A percentile compares a stretch with the other conserved stretches of the same genome.
These are phyloP conservation scores for Aspergillus neoniger DNA, from an alignment of 2,329 filamentous ascomycete species.

Conservation along the genomic window DNA sequence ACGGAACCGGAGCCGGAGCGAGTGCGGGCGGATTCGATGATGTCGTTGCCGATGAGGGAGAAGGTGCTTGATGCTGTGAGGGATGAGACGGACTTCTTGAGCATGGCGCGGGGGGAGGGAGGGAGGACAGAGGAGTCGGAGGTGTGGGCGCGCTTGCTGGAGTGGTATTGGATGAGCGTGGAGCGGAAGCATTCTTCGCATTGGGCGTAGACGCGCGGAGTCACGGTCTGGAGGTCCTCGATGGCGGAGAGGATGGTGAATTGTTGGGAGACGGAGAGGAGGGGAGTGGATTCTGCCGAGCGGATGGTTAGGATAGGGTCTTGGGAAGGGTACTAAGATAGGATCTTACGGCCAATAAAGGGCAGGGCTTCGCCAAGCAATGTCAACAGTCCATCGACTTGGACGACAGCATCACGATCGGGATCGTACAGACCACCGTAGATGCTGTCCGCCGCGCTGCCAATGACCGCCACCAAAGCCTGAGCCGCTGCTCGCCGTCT, in stretches of 20 bases:
- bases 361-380: slow-evolving; percentile 81
- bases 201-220: slow-evolving; percentile 68
- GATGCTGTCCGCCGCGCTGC: slow-evolving; percentile 85
- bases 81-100: slow-evolving; percentile 63
- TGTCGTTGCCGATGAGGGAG: slow-evolving; percentile 71
- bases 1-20: slow-evolving; percentile 50
- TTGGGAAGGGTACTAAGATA: not conserved
- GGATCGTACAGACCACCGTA: slow-evolving; percentile 86
- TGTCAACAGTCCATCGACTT: slow-evolving; percentile 81
- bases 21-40: slow-evolving; percentile 56
- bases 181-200: slow-evolving; percentile 78
- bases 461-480: slow-evolving; percentile 78
- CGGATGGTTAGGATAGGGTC: not conserved
- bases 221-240: slow-evolving; percentile 77
- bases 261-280: slow-evolving; percentile 72
- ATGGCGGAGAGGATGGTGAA: slow-evolving; percentile 74
- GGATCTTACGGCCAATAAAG: slow-evolving; percentile 63
- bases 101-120: slow-evolving; percentile 64
- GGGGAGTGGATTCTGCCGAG: slow-evolving; percentile 51
- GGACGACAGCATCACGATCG: slow-evolving; percentile 76
- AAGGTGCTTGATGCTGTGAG: slow-evolving; percentile 62
- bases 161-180: slow-evolving; percentile 70
- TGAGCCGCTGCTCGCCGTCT: slow-evolving; percentile 70
- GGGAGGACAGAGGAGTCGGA: slow-evolving; percentile 29
- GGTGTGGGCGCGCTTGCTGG: slow-evolving; percentile 45